Percentiles rank a stretch among this genome's conserved stretches.
Evolutionary conservation across 2,329 filamentous ascomycete genomes (phyloP).

Genomic region (Zasmidium citrigriseum): DNA sequence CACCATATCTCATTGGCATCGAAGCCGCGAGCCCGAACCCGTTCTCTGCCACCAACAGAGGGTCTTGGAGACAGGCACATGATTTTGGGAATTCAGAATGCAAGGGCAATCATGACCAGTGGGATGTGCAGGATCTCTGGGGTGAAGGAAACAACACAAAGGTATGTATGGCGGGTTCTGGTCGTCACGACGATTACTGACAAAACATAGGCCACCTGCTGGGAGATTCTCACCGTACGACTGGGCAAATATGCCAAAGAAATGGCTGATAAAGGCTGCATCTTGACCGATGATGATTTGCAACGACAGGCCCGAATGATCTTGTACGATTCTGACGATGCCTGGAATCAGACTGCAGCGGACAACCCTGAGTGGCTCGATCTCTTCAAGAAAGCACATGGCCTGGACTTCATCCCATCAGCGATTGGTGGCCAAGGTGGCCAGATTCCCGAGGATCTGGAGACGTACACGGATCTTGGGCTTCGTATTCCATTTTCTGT

Average conservation of each 20-base stretch:
- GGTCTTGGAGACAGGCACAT: conserved; percentile 17
- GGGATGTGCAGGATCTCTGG: not conserved
- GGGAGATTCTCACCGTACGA: conserved; percentile 51
- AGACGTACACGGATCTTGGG: conserved; percentile 36
- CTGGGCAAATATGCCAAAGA: conserved; percentile 48
- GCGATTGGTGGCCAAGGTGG: conserved; percentile 33
- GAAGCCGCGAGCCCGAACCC: conserved; percentile 49
- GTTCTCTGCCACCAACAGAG: conserved; percentile 45
- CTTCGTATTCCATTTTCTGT: conserved; percentile 37
- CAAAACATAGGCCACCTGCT: conserved; percentile 41
- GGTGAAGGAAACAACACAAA: not conserved
- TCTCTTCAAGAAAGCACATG: conserved; percentile 52
- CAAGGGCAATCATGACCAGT: not conserved
- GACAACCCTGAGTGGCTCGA: conserved; percentile 49
- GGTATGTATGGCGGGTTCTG: not conserved
- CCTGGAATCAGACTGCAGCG: conserved; percentile 48
- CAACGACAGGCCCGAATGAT: conserved; percentile 50
- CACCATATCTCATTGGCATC: conserved; percentile 53
- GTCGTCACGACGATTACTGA: conserved; percentile 12
- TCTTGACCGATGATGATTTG: conserved; percentile 52
- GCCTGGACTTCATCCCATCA: conserved; percentile 39
- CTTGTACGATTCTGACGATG: conserved; percentile 51
- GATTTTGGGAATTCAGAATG: not conserved
- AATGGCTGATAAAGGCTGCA: conserved; percentile 39
- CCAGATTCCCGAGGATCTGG: conserved; percentile 36